Conservation (phyloP, 257 asterid genomes). For the Solanum tacnaense region DNA sequence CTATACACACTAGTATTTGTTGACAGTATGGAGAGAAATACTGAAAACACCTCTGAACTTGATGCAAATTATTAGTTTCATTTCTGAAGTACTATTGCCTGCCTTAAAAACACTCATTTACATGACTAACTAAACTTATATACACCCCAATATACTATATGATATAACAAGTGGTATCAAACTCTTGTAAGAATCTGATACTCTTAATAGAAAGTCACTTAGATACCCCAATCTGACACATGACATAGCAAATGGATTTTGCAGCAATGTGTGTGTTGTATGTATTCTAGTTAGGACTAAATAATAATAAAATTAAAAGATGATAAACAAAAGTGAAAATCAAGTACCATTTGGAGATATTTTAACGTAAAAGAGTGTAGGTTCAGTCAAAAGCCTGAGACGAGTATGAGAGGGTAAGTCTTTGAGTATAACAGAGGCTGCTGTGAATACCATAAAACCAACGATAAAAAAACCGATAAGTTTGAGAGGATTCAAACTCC, state of each 20-base stretch:
- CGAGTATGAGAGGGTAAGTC: slow-evolving; percentile 32
- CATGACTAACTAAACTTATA: not conserved
- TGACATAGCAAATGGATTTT: too few relatives aligned
- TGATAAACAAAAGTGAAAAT: not conserved
- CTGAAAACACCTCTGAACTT: not conserved
- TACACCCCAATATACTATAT: not conserved
- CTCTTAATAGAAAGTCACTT: too few relatives aligned
- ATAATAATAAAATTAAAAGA: not conserved
- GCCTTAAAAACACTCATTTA: too few relatives aligned
- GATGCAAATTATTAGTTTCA: not conserved
- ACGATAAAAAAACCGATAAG: slow-evolving; percentile 26
- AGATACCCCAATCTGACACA: too few relatives aligned
- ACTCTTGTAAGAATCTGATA: too few relatives aligned
- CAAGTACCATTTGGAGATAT: slow-evolving; percentile 34
- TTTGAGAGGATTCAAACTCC: slow-evolving; percentile 25
- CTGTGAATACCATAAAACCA: slow-evolving; percentile 44
- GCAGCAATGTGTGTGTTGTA: not conserved
- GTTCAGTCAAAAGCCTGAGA: slow-evolving; percentile 30
- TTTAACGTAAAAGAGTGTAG: slow-evolving; percentile 23
- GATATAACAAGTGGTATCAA: too few relatives aligned
- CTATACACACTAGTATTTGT: not conserved
- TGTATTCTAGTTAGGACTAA: not conserved
- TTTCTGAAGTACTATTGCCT: not conserved
- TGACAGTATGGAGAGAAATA: not conserved
- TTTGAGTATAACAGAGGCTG: slow-evolving; percentile 23